phyloP scores from a whole-genome alignment of 352 stramenopile genomes.

The Globisporangium heterothallicum region DNA sequence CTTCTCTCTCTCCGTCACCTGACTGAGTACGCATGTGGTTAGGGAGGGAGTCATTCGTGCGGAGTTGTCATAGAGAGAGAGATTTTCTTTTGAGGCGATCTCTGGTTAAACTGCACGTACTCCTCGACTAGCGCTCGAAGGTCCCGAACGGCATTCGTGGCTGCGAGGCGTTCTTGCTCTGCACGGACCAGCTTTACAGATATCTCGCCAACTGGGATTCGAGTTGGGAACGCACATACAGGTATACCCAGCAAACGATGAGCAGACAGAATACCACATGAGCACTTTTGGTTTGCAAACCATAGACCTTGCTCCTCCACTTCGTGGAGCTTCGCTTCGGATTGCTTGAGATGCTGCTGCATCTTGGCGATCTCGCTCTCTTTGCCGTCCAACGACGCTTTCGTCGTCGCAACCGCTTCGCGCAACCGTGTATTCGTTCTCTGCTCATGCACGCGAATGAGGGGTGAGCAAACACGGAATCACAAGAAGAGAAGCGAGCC shows the following conservation, averaged over 20 bases:
- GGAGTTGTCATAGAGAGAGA: no score
- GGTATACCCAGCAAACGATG: no score
- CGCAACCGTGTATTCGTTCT: slow-evolving; percentile 40
- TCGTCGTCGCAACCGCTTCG: slow-evolving; percentile 47
- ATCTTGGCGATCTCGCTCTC: slow-evolving; percentile 32
- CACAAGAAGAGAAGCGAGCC: background rate
- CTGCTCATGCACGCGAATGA: slow-evolving; percentile 18
- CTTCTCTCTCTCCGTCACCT: slow-evolving; percentile 68
- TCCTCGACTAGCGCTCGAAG: slow-evolving; percentile 58
- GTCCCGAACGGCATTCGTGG: slow-evolving; percentile 36
- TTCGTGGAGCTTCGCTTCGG: slow-evolving; percentile 22
- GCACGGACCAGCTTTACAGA: slow-evolving; percentile 18
- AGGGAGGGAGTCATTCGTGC: no score
- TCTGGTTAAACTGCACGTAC: slow-evolving; percentile 22
- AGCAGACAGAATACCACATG: no score
- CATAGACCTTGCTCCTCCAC: slow-evolving; percentile 30
- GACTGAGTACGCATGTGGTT: slow-evolving; percentile 31
- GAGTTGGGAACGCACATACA: no score
- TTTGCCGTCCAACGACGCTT: slow-evolving; percentile 39
- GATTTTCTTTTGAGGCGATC: background rate
- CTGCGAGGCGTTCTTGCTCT: slow-evolving; percentile 24
- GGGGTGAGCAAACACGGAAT: no score
- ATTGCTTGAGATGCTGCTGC: slow-evolving; percentile 22
- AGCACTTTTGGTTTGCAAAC: background rate
- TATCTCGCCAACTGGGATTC: slow-evolving; percentile 19